These are phyloP conservation scores for Fusarium tanahbumbuense DNA, from an alignment of 2,329 filamentous ascomycete genomes.

Conservation along the genomic window DNA sequence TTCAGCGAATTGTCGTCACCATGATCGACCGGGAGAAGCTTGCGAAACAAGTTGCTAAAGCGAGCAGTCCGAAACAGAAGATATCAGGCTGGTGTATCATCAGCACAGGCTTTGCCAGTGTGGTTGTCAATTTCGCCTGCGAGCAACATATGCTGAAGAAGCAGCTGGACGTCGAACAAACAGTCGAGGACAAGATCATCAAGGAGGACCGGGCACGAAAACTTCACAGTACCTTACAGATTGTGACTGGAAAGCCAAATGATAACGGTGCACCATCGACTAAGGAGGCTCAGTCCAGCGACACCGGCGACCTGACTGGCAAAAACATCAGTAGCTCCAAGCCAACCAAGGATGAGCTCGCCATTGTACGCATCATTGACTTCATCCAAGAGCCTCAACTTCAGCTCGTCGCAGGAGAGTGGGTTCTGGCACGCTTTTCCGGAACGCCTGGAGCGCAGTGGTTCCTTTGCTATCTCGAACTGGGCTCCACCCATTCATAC, in stretches of 20 bases:
- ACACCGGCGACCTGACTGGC: neutral
- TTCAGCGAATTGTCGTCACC: neutral
- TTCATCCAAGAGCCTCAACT: conserved; percentile 10
- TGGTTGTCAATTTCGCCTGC: conserved; percentile 5
- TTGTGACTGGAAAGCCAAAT: neutral
- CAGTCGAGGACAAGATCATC: conserved; percentile 1
- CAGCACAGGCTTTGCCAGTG: conserved; percentile 8
- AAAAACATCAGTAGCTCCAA: neutral
- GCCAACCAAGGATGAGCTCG: neutral
- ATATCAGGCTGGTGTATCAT: conserved; percentile 9
- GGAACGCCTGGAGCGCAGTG: neutral
- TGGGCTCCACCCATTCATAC: conserved; percentile 1
- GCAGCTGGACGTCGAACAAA: conserved; percentile 6
- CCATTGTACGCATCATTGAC: neutral
- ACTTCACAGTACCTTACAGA: neutral
- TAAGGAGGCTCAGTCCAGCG: neutral
- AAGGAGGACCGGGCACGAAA: neutral
- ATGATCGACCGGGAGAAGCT: conserved; percentile 11
- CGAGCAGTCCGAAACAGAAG: conserved; percentile 2
- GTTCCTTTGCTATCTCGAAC: conserved; percentile 8
- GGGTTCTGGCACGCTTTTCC: conserved; percentile 4
- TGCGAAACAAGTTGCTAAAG: neutral
- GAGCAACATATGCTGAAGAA: neutral
- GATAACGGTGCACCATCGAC: neutral
- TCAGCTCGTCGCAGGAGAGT: conserved; percentile 2